Percentiles rank a stretch among this genome's conserved stretches.
These are phyloP conservation scores for Suillus subluteus DNA, from an alignment of 768 basidiomycete species.

Conservation along the genomic window DNA sequence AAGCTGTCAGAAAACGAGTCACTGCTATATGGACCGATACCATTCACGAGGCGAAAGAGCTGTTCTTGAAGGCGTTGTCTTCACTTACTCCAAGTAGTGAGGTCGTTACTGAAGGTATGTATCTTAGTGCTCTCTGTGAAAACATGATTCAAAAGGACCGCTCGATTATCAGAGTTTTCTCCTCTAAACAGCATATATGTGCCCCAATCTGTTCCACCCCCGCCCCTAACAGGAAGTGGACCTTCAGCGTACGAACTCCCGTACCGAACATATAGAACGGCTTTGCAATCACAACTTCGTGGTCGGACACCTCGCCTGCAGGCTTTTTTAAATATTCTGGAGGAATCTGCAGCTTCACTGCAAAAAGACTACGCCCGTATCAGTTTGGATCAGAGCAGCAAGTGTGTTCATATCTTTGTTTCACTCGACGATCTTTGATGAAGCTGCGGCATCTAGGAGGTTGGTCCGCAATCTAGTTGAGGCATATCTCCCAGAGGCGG, in stretches of 20 bases:
- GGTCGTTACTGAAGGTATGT: conserved; percentile 1
- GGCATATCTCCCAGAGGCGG: conserved; percentile 55
- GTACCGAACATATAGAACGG: conserved; percentile 64
- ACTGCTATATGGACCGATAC: conserved; percentile 59
- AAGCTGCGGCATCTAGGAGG: conserved; percentile 32
- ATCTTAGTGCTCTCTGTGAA: not conserved
- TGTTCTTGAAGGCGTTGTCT: conserved; percentile 48
- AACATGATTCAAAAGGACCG: not conserved
- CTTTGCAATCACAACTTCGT: conserved; percentile 63
- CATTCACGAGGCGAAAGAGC: conserved; percentile 47
- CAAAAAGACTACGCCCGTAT: conserved; percentile 60
- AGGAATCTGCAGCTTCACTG: conserved; percentile 59
- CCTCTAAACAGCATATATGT: conserved; percentile 61
- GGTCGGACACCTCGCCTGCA: conserved; percentile 68
- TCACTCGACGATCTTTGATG: conserved; percentile 3
- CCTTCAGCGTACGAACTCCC: conserved; percentile 42
- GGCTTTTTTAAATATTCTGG: conserved; percentile 57
- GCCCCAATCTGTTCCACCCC: conserved; percentile 49
- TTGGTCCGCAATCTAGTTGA: conserved; percentile 46
- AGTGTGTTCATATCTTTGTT: conserved; percentile 39
- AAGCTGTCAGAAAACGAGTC: conserved; percentile 56
- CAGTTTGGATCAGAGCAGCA: conserved; percentile 42
- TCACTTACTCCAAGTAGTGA: conserved; percentile 10
- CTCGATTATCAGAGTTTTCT: conserved; percentile 46
- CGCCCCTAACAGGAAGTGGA: conserved; percentile 42